A percentile compares a stretch with the other conserved stretches of the same genome.
phyloP scores from a whole-genome alignment of 257 asterid species.

The Fraxinus cuspidata region DNA sequence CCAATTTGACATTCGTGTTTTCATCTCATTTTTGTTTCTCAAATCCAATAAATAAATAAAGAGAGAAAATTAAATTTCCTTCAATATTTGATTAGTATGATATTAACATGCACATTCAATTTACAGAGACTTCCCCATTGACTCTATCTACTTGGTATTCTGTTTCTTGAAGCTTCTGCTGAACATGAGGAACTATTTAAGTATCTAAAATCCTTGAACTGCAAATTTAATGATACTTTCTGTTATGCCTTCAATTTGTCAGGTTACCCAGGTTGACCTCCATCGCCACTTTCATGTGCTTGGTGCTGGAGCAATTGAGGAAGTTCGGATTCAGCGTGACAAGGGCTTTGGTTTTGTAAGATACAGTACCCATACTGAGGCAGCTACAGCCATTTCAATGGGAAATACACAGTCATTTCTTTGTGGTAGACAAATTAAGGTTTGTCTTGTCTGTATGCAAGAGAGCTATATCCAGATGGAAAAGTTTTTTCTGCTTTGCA shows the following conservation, averaged over 20 bases:
- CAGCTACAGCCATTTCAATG: slow-evolving; percentile 81
- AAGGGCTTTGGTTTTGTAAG: slow-evolving; percentile 92
- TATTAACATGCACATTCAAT: background rate
- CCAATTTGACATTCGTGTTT: background rate
- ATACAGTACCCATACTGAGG: slow-evolving; percentile 85
- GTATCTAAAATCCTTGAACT: background rate
- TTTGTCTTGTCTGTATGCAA: slow-evolving; percentile 24
- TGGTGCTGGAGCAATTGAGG: slow-evolving; percentile 89
- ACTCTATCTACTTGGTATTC: background rate
- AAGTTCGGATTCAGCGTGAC: slow-evolving; percentile 89
- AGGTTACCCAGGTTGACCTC: slow-evolving; percentile 88
- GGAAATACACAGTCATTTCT: slow-evolving; percentile 80
- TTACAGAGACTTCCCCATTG: background rate
- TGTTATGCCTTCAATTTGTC: slow-evolving; percentile 15
- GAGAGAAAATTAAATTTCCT: background rate
- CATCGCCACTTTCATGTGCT: slow-evolving; percentile 87
- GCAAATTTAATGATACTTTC: background rate
- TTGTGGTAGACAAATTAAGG: slow-evolving; percentile 85
- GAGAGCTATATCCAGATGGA: background rate
- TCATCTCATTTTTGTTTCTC: background rate
- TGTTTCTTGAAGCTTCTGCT: background rate
- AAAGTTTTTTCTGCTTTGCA: background rate
- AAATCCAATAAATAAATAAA: background rate
- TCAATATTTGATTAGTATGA: background rate
- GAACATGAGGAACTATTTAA: background rate